Percentiles rank a stretch among this genome's conserved stretches.
These are phyloP conservation scores for Tetraselmis chui DNA, from an alignment of 139 green algal species.

Conservation along the genomic window DNA sequence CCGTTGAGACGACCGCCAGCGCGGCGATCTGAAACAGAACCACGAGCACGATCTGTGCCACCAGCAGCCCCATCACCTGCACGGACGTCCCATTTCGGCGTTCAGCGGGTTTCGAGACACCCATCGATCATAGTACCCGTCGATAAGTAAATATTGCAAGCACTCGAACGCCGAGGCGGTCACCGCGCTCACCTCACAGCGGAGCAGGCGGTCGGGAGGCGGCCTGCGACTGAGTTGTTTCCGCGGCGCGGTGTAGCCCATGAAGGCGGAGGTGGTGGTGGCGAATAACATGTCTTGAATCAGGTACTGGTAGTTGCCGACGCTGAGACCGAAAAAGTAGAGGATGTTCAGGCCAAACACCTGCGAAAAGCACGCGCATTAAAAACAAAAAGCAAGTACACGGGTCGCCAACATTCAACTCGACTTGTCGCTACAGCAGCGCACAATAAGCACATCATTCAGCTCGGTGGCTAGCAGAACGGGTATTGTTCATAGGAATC, in stretches of 20 bases:
- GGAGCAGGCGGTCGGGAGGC: neutral
- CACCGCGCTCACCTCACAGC: neutral
- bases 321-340: slow-evolving; percentile 50
- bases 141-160: too few species aligned
- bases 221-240: slow-evolving; percentile 16
- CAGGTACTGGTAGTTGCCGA: slow-evolving; percentile 63
- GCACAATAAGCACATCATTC: too few species aligned
- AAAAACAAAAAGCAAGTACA: too few species aligned
- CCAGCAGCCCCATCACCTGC: neutral
- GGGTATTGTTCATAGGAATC: too few species aligned
- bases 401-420: too few species aligned
- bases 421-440: too few species aligned
- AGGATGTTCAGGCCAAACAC: slow-evolving; percentile 49
- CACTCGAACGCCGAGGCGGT: too few species aligned
- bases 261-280: slow-evolving; percentile 54
- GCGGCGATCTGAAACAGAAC: neutral
- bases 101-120: too few species aligned
- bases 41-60: neutral
- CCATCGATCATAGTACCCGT: too few species aligned
- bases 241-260: slow-evolving; percentile 53
- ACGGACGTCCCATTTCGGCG: too few species aligned
- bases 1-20: neutral
- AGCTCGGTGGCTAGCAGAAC: too few species aligned
- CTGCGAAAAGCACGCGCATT: too few species aligned
- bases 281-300: slow-evolving; percentile 52